A percentile compares a stretch with the other conserved stretches of the same genome.
phyloP scores from a whole-genome alignment of 1,139 yeast species.

The Pichia sp. region DNA sequence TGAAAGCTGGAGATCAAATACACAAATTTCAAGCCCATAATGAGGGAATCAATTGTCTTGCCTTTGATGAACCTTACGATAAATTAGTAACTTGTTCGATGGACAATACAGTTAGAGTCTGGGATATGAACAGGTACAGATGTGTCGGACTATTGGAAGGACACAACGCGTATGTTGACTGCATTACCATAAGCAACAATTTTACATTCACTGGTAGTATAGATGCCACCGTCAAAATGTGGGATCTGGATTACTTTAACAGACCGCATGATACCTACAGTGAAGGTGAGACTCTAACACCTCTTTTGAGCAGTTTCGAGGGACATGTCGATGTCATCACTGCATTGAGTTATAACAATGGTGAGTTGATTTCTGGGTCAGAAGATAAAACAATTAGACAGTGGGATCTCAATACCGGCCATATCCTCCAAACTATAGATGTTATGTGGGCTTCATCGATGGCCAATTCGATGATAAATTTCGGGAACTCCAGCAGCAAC shows the following conservation, averaged over 20 bases:
- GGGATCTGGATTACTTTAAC: conserved; percentile 42
- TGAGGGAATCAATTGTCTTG: conserved; percentile 50
- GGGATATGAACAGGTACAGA: conserved; percentile 66
- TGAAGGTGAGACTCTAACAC: conserved; percentile 30
- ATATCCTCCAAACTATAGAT: conserved; percentile 58
- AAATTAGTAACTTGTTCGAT: conserved; percentile 71
- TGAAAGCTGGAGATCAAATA: conserved; percentile 54
- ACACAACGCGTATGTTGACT: conserved; percentile 52
- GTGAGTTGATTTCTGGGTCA: conserved; percentile 58
- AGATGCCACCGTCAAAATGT: conserved; percentile 58
- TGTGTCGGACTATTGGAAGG: conserved; percentile 50
- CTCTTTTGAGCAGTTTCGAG: conserved; percentile 45
- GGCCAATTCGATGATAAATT: conserved; percentile 23
- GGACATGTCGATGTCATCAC: conserved; percentile 65
- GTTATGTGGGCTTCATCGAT: conserved; percentile 52
- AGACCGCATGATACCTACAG: conserved; percentile 14
- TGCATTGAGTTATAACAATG: conserved; percentile 49
- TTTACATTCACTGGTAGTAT: conserved; percentile 58
- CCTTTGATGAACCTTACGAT: conserved; percentile 69
- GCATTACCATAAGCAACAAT: conserved; percentile 53
- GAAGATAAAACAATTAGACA: conserved; percentile 76
- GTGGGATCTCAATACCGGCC: conserved; percentile 74
- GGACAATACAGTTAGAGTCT: conserved; percentile 77
- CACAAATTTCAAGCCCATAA: conserved; percentile 50
- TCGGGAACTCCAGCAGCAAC: conserved; percentile 4